These are phyloP conservation scores for Gossypium raimondii DNA, from an alignment of 345 rosid genomes.

Conservation along the genomic window DNA sequence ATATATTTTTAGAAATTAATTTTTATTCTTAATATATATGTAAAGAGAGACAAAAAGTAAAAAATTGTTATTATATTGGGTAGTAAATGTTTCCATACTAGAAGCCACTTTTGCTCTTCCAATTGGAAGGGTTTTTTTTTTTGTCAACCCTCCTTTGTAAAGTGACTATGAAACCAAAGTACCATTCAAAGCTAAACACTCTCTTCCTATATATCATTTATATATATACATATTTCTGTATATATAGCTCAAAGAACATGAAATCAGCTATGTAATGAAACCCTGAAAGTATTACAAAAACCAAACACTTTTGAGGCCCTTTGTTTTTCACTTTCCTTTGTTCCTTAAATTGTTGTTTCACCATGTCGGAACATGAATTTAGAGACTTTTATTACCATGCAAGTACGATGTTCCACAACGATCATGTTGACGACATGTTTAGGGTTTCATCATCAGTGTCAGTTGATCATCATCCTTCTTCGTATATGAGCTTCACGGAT, in stretches of 20 bases:
- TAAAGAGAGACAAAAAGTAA: background rate
- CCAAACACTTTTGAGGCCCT: constrained; percentile 12
- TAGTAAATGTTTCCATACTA: constrained; percentile 42
- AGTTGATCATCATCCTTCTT: constrained; percentile 27
- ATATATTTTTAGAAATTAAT: no score
- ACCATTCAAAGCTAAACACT: constrained; percentile 33
- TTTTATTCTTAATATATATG: background rate
- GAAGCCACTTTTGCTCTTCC: constrained; percentile 36
- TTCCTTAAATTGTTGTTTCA: constrained; percentile 17
- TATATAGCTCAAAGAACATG: constrained; percentile 16
- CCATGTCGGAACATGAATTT: constrained; percentile 65
- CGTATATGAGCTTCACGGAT: constrained; percentile 54
- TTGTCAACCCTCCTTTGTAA: constrained; percentile 50
- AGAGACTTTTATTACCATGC: constrained; percentile 48
- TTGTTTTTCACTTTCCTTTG: background rate
- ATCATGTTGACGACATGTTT: constrained; percentile 19
- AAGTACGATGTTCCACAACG: constrained; percentile 24
- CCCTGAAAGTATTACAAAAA: constrained; percentile 1
- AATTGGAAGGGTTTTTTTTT: constrained; percentile 24
- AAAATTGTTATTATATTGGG: background rate
- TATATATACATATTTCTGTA: background rate
- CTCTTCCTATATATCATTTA: background rate
- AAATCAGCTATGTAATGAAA: constrained; percentile 8
- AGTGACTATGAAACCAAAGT: constrained; percentile 24
- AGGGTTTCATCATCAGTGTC: constrained; percentile 31